Conservation (phyloP, 192 early-diverging fungal species). For the Coemansia aciculifera region DNA sequence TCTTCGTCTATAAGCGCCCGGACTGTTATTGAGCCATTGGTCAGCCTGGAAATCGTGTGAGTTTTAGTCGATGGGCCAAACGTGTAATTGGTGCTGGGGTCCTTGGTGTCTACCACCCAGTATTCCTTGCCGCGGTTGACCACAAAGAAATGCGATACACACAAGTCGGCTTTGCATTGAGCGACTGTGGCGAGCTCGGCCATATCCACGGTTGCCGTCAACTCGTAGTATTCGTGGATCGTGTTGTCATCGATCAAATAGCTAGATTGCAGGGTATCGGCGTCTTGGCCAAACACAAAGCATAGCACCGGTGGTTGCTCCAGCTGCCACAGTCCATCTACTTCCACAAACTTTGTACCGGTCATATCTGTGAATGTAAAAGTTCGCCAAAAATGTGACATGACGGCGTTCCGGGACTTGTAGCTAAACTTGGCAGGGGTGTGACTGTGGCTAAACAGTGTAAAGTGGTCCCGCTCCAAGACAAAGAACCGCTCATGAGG, state of each 20-base stretch:
- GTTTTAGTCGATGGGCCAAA: too few relatives aligned
- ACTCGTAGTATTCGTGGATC: not conserved
- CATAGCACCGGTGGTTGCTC: too few relatives aligned
- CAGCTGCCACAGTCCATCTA: not conserved
- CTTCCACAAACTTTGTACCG: not conserved
- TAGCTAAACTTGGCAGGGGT: not conserved
- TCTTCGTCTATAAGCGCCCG: not conserved
- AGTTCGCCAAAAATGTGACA: too few relatives aligned
- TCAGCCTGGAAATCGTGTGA: not conserved
- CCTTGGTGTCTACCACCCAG: not conserved
- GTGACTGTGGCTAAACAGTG: not conserved
- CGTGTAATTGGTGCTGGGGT: too few relatives aligned
- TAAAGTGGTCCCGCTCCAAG: not conserved
- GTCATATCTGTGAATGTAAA: too few relatives aligned
- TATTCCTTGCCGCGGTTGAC: not conserved
- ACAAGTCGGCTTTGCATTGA: not conserved
- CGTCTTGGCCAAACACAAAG: too few relatives aligned
- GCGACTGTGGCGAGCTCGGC: too few relatives aligned
- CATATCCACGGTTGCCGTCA: not conserved
- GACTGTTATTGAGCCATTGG: not conserved
- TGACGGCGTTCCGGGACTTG: not conserved
- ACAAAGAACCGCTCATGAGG: not conserved
- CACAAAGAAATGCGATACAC: not conserved
- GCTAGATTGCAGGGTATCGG: too few relatives aligned
- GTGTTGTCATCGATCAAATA: not conserved